Evolutionary conservation across 2,329 filamentous ascomycete genomes (phyloP).

Genomic region (Fusarium nygamai): DNA sequence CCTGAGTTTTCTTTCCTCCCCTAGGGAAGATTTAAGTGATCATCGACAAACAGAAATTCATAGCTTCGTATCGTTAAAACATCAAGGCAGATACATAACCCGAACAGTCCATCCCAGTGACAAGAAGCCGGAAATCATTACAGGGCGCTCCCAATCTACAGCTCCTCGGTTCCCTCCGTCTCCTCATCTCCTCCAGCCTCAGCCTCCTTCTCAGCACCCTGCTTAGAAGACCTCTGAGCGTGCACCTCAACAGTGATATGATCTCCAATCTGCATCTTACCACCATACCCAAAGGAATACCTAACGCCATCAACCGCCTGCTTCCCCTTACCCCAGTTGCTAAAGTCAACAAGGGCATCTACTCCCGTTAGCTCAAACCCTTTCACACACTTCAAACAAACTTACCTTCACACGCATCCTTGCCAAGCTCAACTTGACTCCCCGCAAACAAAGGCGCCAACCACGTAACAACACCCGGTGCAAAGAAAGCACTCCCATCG

Average conservation of each 20-base stretch:
- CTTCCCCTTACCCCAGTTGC: slow-evolving; percentile 1
- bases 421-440: slow-evolving; percentile 2
- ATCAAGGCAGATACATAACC: not conserved
- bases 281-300: not conserved
- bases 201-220: not conserved
- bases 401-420: slow-evolving; percentile 21
- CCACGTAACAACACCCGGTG: slow-evolving; percentile 27
- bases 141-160: not conserved
- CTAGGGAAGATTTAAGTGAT: too few relatives aligned
- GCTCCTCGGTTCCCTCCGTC: not conserved
- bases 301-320: not conserved
- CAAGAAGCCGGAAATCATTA: accelerated
- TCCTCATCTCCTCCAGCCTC: not conserved
- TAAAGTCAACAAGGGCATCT: slow-evolving; percentile 19
- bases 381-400: accelerated
- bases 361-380: not conserved
- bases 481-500: slow-evolving; percentile 26
- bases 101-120: accelerated
- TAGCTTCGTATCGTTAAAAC: not conserved
- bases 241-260: not conserved
- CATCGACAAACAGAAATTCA: not conserved
- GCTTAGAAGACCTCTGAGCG: not conserved
- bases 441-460: slow-evolving; percentile 25
- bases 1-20: too few relatives aligned
- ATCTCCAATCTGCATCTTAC: slow-evolving; percentile 3